Conservation (phyloP, 352 stramenopile species). For the Globisporangium nunn region DNA sequence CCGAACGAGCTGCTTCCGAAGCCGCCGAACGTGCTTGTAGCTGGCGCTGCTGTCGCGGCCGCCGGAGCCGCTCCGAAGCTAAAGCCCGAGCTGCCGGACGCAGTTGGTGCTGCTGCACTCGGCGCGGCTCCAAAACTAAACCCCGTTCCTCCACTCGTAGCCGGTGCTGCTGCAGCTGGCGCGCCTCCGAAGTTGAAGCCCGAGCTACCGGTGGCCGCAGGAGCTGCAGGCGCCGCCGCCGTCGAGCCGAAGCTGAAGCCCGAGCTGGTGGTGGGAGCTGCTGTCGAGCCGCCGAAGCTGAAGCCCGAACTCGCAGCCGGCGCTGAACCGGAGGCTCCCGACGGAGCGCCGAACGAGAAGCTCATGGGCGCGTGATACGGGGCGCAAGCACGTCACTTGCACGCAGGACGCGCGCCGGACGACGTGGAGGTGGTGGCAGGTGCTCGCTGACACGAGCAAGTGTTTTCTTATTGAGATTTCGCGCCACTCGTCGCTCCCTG, state of each 20-base stretch:
- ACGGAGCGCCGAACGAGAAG: constrained; percentile 47
- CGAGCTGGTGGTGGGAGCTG: not conserved
- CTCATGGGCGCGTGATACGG: constrained; percentile 12
- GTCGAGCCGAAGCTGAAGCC: constrained; percentile 16
- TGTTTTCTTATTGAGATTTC: not conserved
- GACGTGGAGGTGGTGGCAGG: not conserved
- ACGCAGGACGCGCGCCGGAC: not conserved
- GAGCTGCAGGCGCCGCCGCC: not conserved
- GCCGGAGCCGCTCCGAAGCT: constrained; percentile 11
- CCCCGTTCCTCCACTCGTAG: not conserved
- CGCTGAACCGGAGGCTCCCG: constrained; percentile 1
- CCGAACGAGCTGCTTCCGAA: constrained; percentile 16
- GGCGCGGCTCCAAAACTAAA: constrained; percentile 9
- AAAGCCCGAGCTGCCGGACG: constrained; percentile 6
- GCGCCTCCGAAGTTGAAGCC: constrained; percentile 8
- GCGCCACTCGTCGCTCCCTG: not conserved
- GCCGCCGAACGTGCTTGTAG: constrained; percentile 8
- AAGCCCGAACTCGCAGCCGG: constrained; percentile 3
- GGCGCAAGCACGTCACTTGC: too few relatives aligned
- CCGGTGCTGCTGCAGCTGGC: not conserved
- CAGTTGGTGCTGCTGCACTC: not conserved
- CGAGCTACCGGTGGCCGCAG: not conserved
- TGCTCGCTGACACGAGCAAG: not conserved
- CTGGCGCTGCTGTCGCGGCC: not conserved
- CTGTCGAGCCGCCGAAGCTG: constrained; percentile 12